Evolutionary conservation across 2,329 filamentous ascomycete genomes (phyloP).

Genomic region (Calonectria leucothoes): DNA sequence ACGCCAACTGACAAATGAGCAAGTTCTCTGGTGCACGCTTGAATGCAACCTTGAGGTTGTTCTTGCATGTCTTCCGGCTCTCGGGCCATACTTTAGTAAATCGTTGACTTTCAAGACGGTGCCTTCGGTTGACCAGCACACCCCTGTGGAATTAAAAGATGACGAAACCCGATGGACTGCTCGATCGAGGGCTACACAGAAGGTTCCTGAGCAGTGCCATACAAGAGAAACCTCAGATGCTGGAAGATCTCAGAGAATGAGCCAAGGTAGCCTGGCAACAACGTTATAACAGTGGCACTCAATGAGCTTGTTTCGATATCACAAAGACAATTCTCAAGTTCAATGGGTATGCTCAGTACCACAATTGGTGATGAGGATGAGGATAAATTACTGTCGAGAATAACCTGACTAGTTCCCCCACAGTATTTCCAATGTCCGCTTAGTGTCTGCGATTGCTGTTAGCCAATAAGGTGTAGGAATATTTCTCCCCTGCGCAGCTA

Average conservation of each 20-base stretch:
- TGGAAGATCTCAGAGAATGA: background rate
- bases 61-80: background rate
- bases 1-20: background rate
- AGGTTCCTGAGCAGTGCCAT: background rate
- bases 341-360: background rate
- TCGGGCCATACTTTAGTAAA: background rate
- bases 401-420: no score
- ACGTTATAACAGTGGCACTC: background rate
- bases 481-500: no score
- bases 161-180: background rate
- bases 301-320: background rate
- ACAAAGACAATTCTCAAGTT: background rate
- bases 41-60: background rate
- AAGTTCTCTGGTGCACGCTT: background rate
- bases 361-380: background rate
- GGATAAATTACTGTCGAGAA: background rate
- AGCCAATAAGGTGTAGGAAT: no score
- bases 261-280: background rate
- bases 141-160: background rate
- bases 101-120: background rate
- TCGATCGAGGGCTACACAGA: background rate
- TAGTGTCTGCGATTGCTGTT: no score
- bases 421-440: no score
- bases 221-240: background rate
- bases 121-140: background rate